Evolutionary conservation across 2,329 filamentous ascomycete genomes (phyloP), one percentile per base, ranked within the genome.

Genomic region (Verticillium tricorpus): DNA sequence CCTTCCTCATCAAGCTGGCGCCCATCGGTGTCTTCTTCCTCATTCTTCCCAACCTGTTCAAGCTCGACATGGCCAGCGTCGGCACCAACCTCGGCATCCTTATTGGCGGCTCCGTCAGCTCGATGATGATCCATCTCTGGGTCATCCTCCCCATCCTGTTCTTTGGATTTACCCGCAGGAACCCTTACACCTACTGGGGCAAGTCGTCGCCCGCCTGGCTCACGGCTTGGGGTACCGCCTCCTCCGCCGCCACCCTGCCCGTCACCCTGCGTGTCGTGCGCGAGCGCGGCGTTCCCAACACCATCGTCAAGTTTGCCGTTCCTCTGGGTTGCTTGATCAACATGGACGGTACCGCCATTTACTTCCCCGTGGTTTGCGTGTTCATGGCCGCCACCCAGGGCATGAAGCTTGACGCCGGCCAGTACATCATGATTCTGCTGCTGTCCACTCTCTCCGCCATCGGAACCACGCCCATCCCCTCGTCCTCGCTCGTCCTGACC

Each of bases 311-410:
- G 55, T 84, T 84, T 60, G 61, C 71, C 2, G 73, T 79, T 14
- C 82, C 82, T 0, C 72, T 84, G 0, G 82, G 81, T 3, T 79
- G 76, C 39, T 63, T 82, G 56, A 76, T 83, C 54, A 82, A 82
- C 69, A 82, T 82, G 80, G 80, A 82, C 61, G 80, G 76, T n/a
- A 84, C 82, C 2, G 81, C 81, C 39, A 84, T 84, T 60, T 84
- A 84, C 69, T 83, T 84, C 65, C 82, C 82, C 3, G 76, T 81
- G 11, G 79, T 80, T 57, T 79, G 84, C 17, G 78, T 82, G 22
- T 84, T 84, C 71, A 69, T 84, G 32, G 81, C 82, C 45, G 72
- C 75, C 15, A 84, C 82, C 0, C 81, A 84, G 65, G 80, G 78
- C 61, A 76, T 77, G 22, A 70, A 67, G 0, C 74, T 84, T 15